These are phyloP conservation scores for Microsporum ferrugineum DNA, from an alignment of 2,329 filamentous ascomycete genomes.

Conservation along the genomic window DNA sequence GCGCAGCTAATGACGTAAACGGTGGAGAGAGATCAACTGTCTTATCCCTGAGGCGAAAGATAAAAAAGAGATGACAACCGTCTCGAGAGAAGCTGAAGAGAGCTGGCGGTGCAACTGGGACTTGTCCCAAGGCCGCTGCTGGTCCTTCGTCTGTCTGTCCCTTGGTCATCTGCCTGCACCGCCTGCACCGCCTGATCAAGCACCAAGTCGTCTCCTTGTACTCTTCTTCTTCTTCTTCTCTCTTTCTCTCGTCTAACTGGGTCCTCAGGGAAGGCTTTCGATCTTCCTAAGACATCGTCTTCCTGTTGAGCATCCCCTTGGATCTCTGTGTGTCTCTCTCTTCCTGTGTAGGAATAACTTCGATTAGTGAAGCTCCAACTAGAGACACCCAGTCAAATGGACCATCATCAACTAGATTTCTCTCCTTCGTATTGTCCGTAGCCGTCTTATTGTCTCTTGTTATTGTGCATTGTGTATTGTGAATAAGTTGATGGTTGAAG, in stretches of 20 bases:
- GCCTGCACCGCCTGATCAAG: background rate
- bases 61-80: background rate
- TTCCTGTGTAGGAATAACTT: background rate
- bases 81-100: too few relatives aligned
- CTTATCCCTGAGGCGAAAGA: background rate
- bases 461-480: background rate
- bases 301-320: background rate
- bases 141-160: background rate
- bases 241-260: background rate
- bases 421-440: background rate
- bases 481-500: background rate
- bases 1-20: background rate
- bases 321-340: background rate
- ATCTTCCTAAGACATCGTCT: background rate
- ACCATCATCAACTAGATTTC: background rate
- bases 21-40: background rate
- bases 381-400: background rate
- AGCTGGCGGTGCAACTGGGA: background rate
- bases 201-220: background rate
- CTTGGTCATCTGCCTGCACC: background rate
- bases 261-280: background rate
- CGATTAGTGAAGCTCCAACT: background rate
- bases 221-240: background rate
- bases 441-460: background rate
- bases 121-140: background rate